Conservation (phyloP, 805 yeast genomes). For the Wickerhamiella domercqiae region DNA sequence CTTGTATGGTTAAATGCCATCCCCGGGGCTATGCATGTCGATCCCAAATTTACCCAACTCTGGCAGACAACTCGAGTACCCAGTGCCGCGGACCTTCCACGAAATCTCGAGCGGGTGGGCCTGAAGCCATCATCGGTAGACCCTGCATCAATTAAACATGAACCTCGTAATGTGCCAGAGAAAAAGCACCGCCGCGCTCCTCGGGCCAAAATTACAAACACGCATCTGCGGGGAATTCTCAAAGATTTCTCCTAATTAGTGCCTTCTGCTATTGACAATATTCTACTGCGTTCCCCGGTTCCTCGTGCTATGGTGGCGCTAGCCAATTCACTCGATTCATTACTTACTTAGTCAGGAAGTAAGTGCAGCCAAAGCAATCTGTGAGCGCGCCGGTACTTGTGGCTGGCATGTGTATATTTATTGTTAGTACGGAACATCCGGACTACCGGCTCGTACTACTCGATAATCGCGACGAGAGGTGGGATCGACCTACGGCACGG, state of each 20-base stretch:
- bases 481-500: conserved; percentile 53
- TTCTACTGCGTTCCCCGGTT: too few relatives aligned
- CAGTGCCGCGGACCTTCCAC: conserved; percentile 64
- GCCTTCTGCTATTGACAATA: neutral
- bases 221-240: conserved; percentile 90
- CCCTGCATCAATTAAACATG: conserved; percentile 73
- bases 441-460: conserved; percentile 40
- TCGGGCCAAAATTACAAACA: conserved; percentile 85
- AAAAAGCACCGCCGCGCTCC: conserved; percentile 78
- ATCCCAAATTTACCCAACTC: conserved; percentile 63
- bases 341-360: too few relatives aligned
- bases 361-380: too few relatives aligned
- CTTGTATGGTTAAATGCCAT: conserved; percentile 84
- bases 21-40: conserved; percentile 54
- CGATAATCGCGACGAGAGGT: conserved; percentile 80
- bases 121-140: conserved; percentile 96
- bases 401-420: conserved; percentile 61
- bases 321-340: too few relatives aligned
- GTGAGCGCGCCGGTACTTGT: neutral
- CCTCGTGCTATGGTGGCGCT: neutral
- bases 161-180: conserved; percentile 34
- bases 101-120: conserved; percentile 63
- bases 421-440: conserved; percentile 53
- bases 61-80: conserved; percentile 78
- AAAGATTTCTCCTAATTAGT: conserved; percentile 45